Evolutionary conservation across 768 basidiomycete species (phyloP), one percentile per base, ranked within the genome.

Genomic region (Suillus spraguei): DNA sequence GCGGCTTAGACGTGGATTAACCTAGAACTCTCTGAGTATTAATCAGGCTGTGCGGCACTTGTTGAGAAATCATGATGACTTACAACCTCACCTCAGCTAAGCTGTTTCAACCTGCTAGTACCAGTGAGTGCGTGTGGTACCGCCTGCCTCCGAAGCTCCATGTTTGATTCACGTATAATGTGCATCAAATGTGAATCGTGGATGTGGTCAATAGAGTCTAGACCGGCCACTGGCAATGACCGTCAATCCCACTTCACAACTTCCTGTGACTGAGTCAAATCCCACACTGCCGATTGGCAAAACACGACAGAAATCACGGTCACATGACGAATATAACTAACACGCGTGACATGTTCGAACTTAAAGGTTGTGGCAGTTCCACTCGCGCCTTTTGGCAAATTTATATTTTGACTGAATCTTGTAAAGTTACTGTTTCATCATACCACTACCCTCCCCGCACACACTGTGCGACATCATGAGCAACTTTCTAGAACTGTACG

Each of bases 401-500:
- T 69, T 74, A 60, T 47, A 61, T 69, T 67, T 59, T 20, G 70
- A 65, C 74, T 55, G 65, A 35, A n/a, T 50, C 38, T 28, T 22
- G 42, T 61, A 35, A 33, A 16, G 39, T 52, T 39, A 17, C 39
- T 22, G 36, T 47, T 22, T 42, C 46, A 46, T 49, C 39, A 47
- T 41, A 39, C n/a, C 54, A 28, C 14, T 42, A 32, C 42, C n/a
- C 54, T 28, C 44, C 24, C n/a, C 60, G 54, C 61, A 60, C 60
- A 9, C 35, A 13, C 44, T 49, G 60, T 50, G 70, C 52, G 38
- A 52, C 64, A 64, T 24, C 59, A 76, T 75, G 74, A 63, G 66
- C 14, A 50, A 62, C 1, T 87, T 87, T 67, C 80, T 96, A 24
- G 91, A 92, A 68, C 83, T 85, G 56, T 99, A 97, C 71, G 94